Evolutionary conservation across 2,329 filamentous ascomycete genomes (phyloP), one percentile per base, ranked within the genome.

Genomic region (Didymosphaeria variabile): DNA sequence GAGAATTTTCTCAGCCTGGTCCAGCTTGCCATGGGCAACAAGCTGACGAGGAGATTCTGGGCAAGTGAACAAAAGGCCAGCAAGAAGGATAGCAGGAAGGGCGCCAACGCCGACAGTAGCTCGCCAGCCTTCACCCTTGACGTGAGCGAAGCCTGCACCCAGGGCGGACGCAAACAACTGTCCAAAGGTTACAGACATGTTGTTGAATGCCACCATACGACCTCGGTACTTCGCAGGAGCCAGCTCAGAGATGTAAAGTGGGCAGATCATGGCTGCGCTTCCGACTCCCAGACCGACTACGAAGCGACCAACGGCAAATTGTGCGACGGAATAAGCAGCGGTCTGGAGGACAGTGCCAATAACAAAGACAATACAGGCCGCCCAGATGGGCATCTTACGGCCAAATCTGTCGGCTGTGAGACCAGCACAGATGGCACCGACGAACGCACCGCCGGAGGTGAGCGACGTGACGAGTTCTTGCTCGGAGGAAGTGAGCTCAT

Each of bases 381-480:
- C 44, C 52, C 61, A 76, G 34, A 74, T 73, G 38, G 72, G 72
- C 49, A 72, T 57, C 50, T 73, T 76, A 26, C 75, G 73, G 19
- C 76, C 75, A 56, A 70, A 74, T 52, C 68, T 69, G 56, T 78
- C 72, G 6, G 77, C 76, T 10, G 76, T 77, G n/a, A 74, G 51
- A 52, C 78, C 78, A 32, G 76, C 76, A 13, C 73, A 68, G 46
- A 79, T 71, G 9, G 76, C 75, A 23, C 78, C 78, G 34, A 79
- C 65, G 40, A 79, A 72, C 7, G 77, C 78, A 29, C 75, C 77
- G 13, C 73, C 77, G 21, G 75, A 77, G 42, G 74, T 77, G 38
- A 80, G 67, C 13, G 75, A 75, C n/a, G 77, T 79, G 46, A 79
- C 75, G 7, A 77, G 69, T 60, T 79, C 77, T 58, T 79, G 74